Evolutionary conservation across 2,329 filamentous ascomycete species (phyloP), one percentile per base, ranked within the genome.

Genomic region (Acarospora socialis): DNA sequence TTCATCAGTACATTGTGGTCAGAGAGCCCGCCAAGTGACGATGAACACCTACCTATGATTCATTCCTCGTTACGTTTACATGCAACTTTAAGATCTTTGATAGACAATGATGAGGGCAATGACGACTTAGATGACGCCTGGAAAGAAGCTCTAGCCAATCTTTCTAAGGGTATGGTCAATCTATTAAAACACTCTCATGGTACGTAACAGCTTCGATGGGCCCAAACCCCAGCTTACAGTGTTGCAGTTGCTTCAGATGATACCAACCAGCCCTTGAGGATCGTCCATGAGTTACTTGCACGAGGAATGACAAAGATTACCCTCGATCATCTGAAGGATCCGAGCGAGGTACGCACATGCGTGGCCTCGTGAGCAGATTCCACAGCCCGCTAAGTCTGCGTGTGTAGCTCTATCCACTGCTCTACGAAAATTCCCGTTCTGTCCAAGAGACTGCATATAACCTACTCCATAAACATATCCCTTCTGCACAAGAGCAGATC

Each of bases 41-140:
- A 72, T 10, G 51, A 61, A 8, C 60, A 63, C 4, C 47, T 82
- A 1, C 70, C 81, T 0, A 67, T 77, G 16, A 59, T 84, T 0
- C 68, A 86, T 47, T 67, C 78, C 4, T 81, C 81, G 0, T 60
- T 94, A 16, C 78, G 76, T 47, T 60, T 95, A 0, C 72, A 77
- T 37, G 63, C 63, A 10, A 61, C 63, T 1, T 51, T 95, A 2
- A 68, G 73, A 40, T 61, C 60, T 3, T 54, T 87, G 0, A 55
- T 58, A 1, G 48, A 48, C 13, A 48, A 48, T 6, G 63, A 73
- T 12, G 78, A 86, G 12, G 66, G 77, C 2, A 94, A 93, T 40
- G 87, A 95, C 40, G 87, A 95, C 50, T 65, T 94, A 1, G 58
- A 73, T 9, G 86, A 94, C 46, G 73, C 73, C 0, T 68, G 87